Percentiles rank a stretch among this genome's conserved stretches.
phyloP scores from a whole-genome alignment of 2,329 filamentous ascomycete species.

The Coleophoma cylindrospora region DNA sequence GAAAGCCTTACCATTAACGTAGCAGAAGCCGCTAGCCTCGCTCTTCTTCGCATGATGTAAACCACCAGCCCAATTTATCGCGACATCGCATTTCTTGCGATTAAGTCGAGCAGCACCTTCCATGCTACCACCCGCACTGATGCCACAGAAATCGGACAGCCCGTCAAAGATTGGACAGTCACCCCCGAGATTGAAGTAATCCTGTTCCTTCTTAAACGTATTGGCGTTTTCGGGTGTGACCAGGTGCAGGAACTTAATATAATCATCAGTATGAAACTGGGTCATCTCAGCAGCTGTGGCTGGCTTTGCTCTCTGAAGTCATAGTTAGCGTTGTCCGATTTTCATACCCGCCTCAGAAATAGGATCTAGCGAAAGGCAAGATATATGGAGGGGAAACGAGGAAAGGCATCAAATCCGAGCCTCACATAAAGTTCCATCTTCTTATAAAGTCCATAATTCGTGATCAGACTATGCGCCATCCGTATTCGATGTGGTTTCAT shows the following conservation, averaged over 20 bases:
- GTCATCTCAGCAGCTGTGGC: constrained; percentile 90
- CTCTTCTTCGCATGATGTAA: constrained; percentile 97
- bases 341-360: too few species aligned
- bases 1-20: constrained; percentile 74
- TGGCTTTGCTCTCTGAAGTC: constrained; percentile 68
- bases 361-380: too few species aligned
- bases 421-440: constrained; percentile 95
- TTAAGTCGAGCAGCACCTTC: constrained; percentile 91
- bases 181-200: constrained; percentile 89
- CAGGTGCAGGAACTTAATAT: constrained; percentile 90
- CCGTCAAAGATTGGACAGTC: constrained; percentile 98
- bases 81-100: constrained; percentile 89
- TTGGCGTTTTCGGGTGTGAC: constrained; percentile 99
- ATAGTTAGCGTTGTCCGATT: constrained; percentile 1
- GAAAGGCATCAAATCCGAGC: constrained; percentile 8
- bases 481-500: constrained; percentile 99
- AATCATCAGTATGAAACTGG: constrained; percentile 91
- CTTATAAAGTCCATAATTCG: constrained; percentile 93
- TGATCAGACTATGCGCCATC: constrained; percentile 89
- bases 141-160: constrained; percentile 89
- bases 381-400: background rate
- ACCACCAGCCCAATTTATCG: constrained; percentile 96
- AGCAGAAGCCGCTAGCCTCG: constrained; percentile 95
- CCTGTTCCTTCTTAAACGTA: constrained; percentile 82
- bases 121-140: constrained; percentile 90